Base-by-base conservation (phyloP, 225 moss, liverwort and hornwort species). In the Physcomitrellopsis africana region DNA sequence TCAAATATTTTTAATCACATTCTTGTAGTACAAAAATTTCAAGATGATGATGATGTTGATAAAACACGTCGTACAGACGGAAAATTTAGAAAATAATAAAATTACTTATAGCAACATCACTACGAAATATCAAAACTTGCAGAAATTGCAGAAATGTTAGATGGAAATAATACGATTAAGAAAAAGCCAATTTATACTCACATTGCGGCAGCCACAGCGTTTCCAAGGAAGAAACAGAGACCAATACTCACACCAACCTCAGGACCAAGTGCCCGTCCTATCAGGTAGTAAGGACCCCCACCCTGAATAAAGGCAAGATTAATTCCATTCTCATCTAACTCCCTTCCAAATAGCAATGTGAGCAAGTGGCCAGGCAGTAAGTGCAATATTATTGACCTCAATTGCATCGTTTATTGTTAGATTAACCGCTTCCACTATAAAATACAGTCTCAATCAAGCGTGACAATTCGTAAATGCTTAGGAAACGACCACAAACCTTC, bases 231-330 rank as follows among this genome's bases (percentile, higher is more conserved):
- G 84, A 97, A 97, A 79, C 96, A 97, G 52, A 97, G 82, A 17
- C 96, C 96, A 84, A 97, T 97, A 66, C 96, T 97, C 66, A 97
- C 96, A 56, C 96, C 96, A 78, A 97, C 96, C 82, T 97, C 96
- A 66, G 96, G 96, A 85, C 96, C 96, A 48, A 97, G 90, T 44
- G 96, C 96, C 74, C 96, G 91, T 64, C 96, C 96, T 76, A 94
- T 97, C 27, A 94, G 86, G 73, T 94, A 97, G 65, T 97, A 97
- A 59, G 94, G 96, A 72, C 96, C 96, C 75, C 96, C 96, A 75
- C 96, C 96, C 94, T 96, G 91, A 85, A 84, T 64, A 37, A 22
- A 72, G 68, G 14, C 74, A 13, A n/a, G 47, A 62, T 70, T 70
- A 67, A 10, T 58, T 23, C 61, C 53, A 27, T 80, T 69, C 55